Conservation (phyloP, 1,139 yeast genomes). For the Diutina rugosa region DNA sequence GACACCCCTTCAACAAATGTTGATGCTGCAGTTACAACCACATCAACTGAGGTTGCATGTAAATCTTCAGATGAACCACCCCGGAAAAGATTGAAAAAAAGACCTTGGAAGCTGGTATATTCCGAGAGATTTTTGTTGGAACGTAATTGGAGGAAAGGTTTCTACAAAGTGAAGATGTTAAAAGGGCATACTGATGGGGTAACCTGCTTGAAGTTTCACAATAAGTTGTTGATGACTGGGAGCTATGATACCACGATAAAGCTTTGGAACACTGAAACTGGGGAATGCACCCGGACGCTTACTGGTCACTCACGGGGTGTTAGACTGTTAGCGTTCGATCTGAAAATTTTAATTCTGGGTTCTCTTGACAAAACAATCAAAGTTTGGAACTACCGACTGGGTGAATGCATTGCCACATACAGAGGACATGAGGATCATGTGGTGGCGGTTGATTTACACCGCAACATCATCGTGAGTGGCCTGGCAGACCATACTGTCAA, state of each 20-base stretch:
- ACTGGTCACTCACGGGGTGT: constrained; percentile 82
- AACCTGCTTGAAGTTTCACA: constrained; percentile 72
- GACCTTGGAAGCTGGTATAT: constrained; percentile 96
- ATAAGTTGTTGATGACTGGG: constrained; percentile 74
- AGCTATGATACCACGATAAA: constrained; percentile 82
- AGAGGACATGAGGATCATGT: constrained; percentile 88
- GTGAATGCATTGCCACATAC: constrained; percentile 86
- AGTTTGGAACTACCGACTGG: constrained; percentile 93
- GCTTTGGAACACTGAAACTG: constrained; percentile 79
- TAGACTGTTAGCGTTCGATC: constrained; percentile 72
- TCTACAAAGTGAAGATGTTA: constrained; percentile 50
- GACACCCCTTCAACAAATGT: background rate
- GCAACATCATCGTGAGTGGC: constrained; percentile 82
- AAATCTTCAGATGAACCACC: background rate
- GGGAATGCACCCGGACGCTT: constrained; percentile 63
- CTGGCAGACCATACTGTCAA: constrained; percentile 86
- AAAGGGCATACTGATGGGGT: constrained; percentile 84
- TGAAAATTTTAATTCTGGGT: constrained; percentile 80
- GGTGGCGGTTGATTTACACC: constrained; percentile 63
- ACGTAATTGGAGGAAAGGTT: constrained; percentile 87
- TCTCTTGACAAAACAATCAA: constrained; percentile 84
- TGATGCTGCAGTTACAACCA: background rate
- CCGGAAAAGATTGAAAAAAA: constrained; percentile 11
- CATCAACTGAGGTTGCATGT: background rate
- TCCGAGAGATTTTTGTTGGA: constrained; percentile 85